Base-by-base conservation (phyloP, 371 early-diverging fungal species). In the Aphelidium insulamus region DNA sequence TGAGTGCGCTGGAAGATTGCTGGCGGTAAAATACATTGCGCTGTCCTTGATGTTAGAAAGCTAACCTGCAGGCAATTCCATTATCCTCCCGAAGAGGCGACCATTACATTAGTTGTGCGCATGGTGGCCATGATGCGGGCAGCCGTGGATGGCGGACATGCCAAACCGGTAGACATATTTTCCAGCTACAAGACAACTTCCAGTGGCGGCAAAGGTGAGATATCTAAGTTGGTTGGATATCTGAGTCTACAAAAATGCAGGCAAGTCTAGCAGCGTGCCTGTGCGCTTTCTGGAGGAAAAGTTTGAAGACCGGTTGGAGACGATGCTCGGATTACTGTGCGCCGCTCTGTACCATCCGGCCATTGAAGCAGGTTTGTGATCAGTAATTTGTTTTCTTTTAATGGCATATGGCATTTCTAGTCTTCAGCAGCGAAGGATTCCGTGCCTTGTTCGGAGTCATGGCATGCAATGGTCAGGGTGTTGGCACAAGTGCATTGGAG, bases 251-350 rank as follows among this genome's bases (percentile, higher is more conserved):
- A n/a, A n/a, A n/a, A n/a, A n/a, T n/a, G n/a, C n/a, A n/a, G n/a
- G n/a, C n/a, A n/a, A n/a, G n/a, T n/a, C n/a, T n/a, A n/a, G n/a
- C n/a, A n/a, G n/a, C n/a, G n/a, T n/a, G n/a, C n/a, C n/a, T n/a
- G n/a, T n/a, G n/a, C n/a, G n/a, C n/a, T 40, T 39, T 12, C 19
- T 39, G 14, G 38, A 39, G 21, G 39, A 37, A 28, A 25, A 39
- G 21, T 39, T 37, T 37, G 27, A 25, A 12, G 29, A 27, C 12
- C 27, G 38, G 19, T 4, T 36, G 9, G 21, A 5, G 11, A 22
- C 11, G n/a, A 24, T 32, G 10, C 15, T 15, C 15, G 6, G 15
- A 30, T 33, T 26, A 30, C 10, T 33, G 28, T 25, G n/a, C 16
- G 6, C 15, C 15, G 4, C 21, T 4, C 20, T 7, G 27, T 28